Conservation (phyloP, 192 early-diverging fungal species). For the Podochytrium sp. region DNA sequence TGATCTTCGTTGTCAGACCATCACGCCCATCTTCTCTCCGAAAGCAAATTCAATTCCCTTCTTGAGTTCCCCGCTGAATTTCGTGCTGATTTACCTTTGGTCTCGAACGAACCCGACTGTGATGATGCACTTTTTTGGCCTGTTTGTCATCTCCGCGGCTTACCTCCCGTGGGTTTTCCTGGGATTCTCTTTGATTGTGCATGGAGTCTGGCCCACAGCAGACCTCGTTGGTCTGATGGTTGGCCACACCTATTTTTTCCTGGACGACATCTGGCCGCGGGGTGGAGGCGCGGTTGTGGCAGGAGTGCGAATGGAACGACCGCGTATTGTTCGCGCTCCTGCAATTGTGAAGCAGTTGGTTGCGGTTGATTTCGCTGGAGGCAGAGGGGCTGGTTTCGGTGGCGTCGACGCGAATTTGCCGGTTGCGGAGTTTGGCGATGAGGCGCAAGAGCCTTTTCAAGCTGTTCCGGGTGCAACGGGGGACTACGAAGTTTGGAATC, state of each 20-base stretch:
- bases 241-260: constrained; percentile 94
- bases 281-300: constrained; percentile 24
- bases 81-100: constrained; percentile 94
- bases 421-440: neutral
- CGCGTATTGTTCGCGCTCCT: constrained; percentile 28
- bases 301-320: constrained; percentile 11
- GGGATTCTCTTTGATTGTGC: constrained; percentile 83
- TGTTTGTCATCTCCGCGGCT: constrained; percentile 90
- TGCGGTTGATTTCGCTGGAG: neutral
- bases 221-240: constrained; percentile 85
- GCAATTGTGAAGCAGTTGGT: constrained; percentile 20
- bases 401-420: neutral
- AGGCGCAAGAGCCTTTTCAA: neutral
- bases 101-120: constrained; percentile 92
- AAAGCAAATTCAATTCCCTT: constrained; percentile 65
- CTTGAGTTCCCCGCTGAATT: constrained; percentile 79
- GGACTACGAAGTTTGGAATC: constrained; percentile 30
- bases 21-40: constrained; percentile 41
- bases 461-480: constrained; percentile 19
- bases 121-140: constrained; percentile 84
- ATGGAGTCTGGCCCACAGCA: constrained; percentile 73
- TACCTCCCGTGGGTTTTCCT: constrained; percentile 91
- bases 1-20: constrained; percentile 9
- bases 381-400: neutral
- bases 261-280: constrained; percentile 91